Evolutionary conservation across 2,329 filamentous ascomycete genomes (phyloP).

Genomic region (Bipolaris gigantea): DNA sequence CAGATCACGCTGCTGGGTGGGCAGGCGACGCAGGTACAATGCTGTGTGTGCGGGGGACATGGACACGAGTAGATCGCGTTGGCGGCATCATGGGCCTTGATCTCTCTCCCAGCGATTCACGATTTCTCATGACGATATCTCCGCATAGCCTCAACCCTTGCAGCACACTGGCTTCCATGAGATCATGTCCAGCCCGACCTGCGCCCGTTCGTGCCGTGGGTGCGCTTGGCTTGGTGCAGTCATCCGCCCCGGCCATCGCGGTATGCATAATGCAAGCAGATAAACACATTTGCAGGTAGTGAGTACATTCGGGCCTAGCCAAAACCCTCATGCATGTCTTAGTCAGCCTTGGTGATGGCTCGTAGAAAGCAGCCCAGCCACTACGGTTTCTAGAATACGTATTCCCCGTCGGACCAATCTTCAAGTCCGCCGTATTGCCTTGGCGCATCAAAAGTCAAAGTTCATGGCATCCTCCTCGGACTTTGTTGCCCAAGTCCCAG

Average conservation of each 20-base stretch:
- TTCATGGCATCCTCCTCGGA: not conserved
- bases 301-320: not conserved
- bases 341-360: not conserved
- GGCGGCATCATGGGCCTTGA: not conserved
- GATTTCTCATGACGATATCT: not conserved
- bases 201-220: not conserved
- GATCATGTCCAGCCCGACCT: not conserved
- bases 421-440: not conserved
- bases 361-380: not conserved
- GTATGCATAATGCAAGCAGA: not conserved
- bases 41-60: not conserved
- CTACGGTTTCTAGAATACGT: not conserved
- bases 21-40: slow-evolving; percentile 6
- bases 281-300: not conserved
- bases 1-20: slow-evolving; percentile 1
- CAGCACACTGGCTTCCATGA: not conserved
- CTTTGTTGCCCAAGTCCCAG: not conserved
- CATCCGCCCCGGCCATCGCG: not conserved
- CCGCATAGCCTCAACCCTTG: not conserved
- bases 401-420: not conserved
- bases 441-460: not conserved
- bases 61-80: not conserved
- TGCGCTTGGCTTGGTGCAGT: not conserved
- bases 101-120: not conserved
- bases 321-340: not conserved